Evolutionary conservation across 352 stramenopile genomes (phyloP).

Genomic region (Globisporangium paroecandrum): DNA sequence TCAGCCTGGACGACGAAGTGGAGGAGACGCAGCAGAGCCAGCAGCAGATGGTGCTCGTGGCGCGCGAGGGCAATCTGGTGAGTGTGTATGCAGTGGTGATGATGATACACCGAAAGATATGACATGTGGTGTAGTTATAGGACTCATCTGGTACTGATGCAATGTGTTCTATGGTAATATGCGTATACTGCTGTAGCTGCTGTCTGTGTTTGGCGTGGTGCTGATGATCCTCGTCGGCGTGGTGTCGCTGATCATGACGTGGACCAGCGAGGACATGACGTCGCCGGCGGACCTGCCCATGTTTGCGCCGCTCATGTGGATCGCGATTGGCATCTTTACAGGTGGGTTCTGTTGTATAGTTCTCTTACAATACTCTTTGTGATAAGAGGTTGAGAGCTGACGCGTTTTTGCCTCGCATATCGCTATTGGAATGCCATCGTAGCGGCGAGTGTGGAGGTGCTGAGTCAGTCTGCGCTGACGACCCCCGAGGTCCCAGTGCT

Average conservation of each 20-base stretch:
- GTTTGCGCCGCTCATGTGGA: constrained; percentile 79
- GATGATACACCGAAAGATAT: background rate
- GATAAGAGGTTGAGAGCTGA: background rate
- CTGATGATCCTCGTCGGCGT: constrained; percentile 62
- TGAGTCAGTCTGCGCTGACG: constrained; percentile 24
- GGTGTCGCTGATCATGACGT: constrained; percentile 57
- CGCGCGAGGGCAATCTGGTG: constrained; percentile 53
- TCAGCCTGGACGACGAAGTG: constrained; percentile 20
- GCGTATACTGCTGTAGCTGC: constrained; percentile 30
- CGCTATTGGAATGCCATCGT: background rate
- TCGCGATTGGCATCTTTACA: constrained; percentile 75
- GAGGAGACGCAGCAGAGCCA: constrained; percentile 23
- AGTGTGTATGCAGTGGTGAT: constrained; percentile 1
- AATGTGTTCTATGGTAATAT: background rate
- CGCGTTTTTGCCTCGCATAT: background rate
- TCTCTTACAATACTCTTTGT: background rate
- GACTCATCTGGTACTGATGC: background rate
- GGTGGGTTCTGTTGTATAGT: constrained; percentile 20
- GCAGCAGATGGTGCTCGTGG: constrained; percentile 40
- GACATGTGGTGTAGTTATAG: background rate
- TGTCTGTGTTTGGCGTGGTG: constrained; percentile 65
- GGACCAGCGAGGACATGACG: constrained; percentile 43
- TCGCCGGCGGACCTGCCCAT: constrained; percentile 58
- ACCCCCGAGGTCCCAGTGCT: constrained; percentile 37
- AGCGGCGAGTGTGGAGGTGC: constrained; percentile 51